Conservation (phyloP, 768 basidiomycete species). For the Tricholoma flavovirens region DNA sequence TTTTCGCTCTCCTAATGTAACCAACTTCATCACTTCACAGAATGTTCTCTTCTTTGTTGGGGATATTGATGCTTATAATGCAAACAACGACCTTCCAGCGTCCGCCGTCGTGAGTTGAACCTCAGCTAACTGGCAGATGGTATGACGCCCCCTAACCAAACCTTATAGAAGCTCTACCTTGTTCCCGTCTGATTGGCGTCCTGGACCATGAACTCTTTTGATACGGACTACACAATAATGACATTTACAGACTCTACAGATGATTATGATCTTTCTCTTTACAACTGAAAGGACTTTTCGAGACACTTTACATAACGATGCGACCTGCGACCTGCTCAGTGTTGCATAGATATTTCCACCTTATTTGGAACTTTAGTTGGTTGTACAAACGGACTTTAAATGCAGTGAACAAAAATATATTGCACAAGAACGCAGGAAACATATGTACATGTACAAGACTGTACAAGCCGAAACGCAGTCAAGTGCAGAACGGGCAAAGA, state of each 20-base stretch:
- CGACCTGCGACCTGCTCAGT: background rate
- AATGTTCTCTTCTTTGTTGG: constrained; percentile 41
- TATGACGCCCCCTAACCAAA: background rate
- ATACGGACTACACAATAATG: background rate
- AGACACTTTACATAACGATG: background rate
- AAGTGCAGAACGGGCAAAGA: background rate
- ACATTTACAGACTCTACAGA: background rate
- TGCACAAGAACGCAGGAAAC: background rate
- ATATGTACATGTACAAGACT: background rate
- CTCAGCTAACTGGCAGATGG: background rate
- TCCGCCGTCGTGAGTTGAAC: constrained; percentile 29
- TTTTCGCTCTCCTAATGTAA: background rate
- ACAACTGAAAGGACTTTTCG: background rate
- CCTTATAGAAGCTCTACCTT: constrained; percentile 14
- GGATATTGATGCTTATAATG: constrained; percentile 36
- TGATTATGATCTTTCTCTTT: background rate
- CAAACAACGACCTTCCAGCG: constrained; percentile 22
- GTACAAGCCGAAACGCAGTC: background rate
- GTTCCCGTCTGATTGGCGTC: constrained; percentile 1
- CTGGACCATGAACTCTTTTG: background rate
- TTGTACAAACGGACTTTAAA: background rate
- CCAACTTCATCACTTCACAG: constrained; percentile 8
- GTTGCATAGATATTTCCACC: background rate
- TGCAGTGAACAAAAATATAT: background rate
- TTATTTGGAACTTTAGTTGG: background rate